phyloP scores from a whole-genome alignment of 75 land plant genomes.

The Sequoiadendron giganteum region DNA sequence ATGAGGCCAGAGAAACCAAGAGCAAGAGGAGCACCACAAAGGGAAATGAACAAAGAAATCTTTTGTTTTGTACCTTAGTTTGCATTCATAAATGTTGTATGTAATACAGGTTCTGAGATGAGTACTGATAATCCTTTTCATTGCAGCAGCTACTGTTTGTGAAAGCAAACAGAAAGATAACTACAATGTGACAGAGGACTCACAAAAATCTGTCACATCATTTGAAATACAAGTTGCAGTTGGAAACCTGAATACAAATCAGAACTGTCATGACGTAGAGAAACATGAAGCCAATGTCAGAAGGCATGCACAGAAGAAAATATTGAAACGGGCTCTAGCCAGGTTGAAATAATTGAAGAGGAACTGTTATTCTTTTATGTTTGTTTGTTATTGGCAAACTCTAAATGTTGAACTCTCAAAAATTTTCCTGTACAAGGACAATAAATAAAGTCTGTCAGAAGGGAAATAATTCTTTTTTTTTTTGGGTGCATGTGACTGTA shows the following conservation, averaged over 20 bases:
- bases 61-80: not conserved
- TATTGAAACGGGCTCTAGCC: not conserved
- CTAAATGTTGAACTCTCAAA: not conserved
- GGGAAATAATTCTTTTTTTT: not conserved
- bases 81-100: not conserved
- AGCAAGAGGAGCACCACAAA: not conserved
- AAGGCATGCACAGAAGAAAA: not conserved
- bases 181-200: not conserved
- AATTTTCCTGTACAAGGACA: not conserved
- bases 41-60: not conserved
- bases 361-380: not conserved
- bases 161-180: not conserved
- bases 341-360: constrained; percentile 4
- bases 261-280: not conserved
- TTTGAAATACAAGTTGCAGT: not conserved
- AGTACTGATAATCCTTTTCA: not conserved
- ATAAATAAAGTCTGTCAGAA: not conserved
- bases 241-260: not conserved
- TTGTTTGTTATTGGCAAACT: not conserved
- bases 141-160: constrained; percentile 4
- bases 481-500: constrained; percentile 1
- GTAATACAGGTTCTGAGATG: not conserved
- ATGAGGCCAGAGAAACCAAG: not conserved
- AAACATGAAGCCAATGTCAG: not conserved
- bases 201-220: not conserved